Percentiles rank a stretch among this genome's conserved stretches.
Evolutionary conservation across 345 rosid species (phyloP).

Genomic region (Punica granatum): DNA sequence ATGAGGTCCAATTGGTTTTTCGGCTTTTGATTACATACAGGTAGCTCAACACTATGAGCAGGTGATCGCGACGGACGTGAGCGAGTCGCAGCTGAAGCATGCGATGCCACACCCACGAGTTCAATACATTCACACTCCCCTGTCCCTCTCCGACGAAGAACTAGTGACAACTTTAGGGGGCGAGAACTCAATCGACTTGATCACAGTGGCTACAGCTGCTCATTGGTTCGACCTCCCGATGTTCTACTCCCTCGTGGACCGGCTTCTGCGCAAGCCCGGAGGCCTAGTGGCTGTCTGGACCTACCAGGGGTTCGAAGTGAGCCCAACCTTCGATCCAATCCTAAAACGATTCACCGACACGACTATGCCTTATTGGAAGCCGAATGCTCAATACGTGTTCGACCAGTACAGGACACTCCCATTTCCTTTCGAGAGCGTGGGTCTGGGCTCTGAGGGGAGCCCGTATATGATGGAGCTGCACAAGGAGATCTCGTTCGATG

Average conservation of each 20-base stretch:
- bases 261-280: constrained; percentile 51
- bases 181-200: constrained; percentile 47
- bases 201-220: constrained; percentile 43
- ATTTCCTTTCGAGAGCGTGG: constrained; percentile 51
- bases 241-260: constrained; percentile 38
- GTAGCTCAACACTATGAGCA: constrained; percentile 44
- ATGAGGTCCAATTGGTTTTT: background rate
- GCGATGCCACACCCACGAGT: constrained; percentile 34
- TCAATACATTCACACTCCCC: constrained; percentile 38
- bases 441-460: constrained; percentile 48
- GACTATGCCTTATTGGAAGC: constrained; percentile 36
- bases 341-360: constrained; percentile 30
- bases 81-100: constrained; percentile 35
- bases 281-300: constrained; percentile 53
- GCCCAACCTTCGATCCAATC: constrained; percentile 39
- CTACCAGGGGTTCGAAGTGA: constrained; percentile 29
- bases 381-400: constrained; percentile 17
- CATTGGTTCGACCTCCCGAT: constrained; percentile 64
- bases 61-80: constrained; percentile 42
- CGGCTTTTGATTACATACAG: constrained; percentile 14
- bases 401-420: constrained; percentile 41
- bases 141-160: constrained; percentile 38
- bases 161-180: constrained; percentile 34
- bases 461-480: constrained; percentile 40
- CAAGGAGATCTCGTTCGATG: constrained; percentile 36